Evolutionary conservation across 768 basidiomycete genomes (phyloP), one percentile per base, ranked within the genome.

Genomic region (Tubosaeta sp.): DNA sequence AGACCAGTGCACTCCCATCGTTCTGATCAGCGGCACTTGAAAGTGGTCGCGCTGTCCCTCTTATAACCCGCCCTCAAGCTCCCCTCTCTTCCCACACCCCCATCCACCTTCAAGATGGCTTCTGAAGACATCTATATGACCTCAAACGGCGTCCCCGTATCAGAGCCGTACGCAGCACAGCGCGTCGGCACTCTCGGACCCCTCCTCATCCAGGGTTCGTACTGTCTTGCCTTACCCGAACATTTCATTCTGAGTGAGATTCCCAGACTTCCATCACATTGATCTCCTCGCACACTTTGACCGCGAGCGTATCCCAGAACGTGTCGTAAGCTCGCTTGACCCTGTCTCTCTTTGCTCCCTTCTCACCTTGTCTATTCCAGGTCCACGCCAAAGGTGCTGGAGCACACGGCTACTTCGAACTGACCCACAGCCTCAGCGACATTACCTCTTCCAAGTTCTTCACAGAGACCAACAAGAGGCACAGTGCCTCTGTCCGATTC

Each of bases 271-370:
- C 75, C 86, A 91, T 70, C 84, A 89, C 71, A 86, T 95, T 65
- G 91, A 93, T 72, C 76, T 88, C 45, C 83, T 98, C 56, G 85
- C 91, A 14, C 94, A 95, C 75, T 94, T 95, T 62, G 90, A 91
- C 69, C 85, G 91, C 54, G 94, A 97, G 72, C 88, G 95, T 67
- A 95, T 98, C 64, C 95, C 95, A 14, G 92, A 95, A 78, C 91
- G 92, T 70, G 86, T 91, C 58, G 92, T 86, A 69, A 59, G 82
- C 76, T 38, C 13, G 6, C 31, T 31, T 26, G 35, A 33, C 41
- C 31, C 25, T 22, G 32, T 45, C 2, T 6, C 6, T 43, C 45
- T 37, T 19, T 16, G n/a, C 41, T 51, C 6, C 8, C 11, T 43
- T 12, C 59, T 76, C 55, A 65, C 63, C 52, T 56, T 69, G 32